Evolutionary conservation across 2,329 filamentous ascomycete genomes (phyloP).

Genomic region (Arthrocladium fulminans): DNA sequence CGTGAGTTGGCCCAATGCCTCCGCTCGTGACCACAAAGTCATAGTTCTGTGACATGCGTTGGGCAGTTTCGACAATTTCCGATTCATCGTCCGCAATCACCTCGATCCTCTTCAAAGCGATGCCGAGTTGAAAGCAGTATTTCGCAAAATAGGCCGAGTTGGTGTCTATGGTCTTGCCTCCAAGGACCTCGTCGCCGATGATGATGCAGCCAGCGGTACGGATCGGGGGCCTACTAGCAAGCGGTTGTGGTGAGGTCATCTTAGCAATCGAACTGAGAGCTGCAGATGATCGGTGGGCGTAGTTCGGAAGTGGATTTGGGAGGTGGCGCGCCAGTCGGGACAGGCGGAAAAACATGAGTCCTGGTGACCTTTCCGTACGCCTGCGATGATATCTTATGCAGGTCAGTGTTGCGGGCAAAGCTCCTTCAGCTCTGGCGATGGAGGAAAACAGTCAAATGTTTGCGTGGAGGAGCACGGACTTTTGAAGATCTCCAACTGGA

Average conservation of each 20-base stretch:
- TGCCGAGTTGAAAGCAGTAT: constrained; percentile 56
- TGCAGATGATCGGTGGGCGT: constrained; percentile 42
- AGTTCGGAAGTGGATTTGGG: constrained; percentile 51
- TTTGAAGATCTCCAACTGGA: too few relatives aligned
- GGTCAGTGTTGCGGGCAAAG: too few relatives aligned
- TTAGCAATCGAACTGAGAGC: constrained; percentile 25
- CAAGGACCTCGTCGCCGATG: constrained; percentile 83
- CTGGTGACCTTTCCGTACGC: background rate
- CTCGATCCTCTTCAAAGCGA: constrained; percentile 73
- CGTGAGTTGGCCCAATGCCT: constrained; percentile 91
- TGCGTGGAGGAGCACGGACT: too few relatives aligned
- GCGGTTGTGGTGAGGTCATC: constrained; percentile 34
- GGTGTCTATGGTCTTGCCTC: constrained; percentile 70
- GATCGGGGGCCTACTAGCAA: constrained; percentile 45
- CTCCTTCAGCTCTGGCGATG: too few relatives aligned
- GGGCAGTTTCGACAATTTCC: constrained; percentile 81
- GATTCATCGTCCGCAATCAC: constrained; percentile 87
- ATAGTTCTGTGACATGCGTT: constrained; percentile 78
- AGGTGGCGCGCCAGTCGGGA: constrained; percentile 66
- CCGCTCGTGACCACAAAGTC: constrained; percentile 94
- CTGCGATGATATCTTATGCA: background rate
- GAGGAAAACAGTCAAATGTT: too few relatives aligned
- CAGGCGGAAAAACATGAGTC: constrained; percentile 64
- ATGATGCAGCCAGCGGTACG: constrained; percentile 87
- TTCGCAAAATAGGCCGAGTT: constrained; percentile 58